These are phyloP conservation scores for Salix brachista DNA, from an alignment of 345 rosid species.

Conservation along the genomic window DNA sequence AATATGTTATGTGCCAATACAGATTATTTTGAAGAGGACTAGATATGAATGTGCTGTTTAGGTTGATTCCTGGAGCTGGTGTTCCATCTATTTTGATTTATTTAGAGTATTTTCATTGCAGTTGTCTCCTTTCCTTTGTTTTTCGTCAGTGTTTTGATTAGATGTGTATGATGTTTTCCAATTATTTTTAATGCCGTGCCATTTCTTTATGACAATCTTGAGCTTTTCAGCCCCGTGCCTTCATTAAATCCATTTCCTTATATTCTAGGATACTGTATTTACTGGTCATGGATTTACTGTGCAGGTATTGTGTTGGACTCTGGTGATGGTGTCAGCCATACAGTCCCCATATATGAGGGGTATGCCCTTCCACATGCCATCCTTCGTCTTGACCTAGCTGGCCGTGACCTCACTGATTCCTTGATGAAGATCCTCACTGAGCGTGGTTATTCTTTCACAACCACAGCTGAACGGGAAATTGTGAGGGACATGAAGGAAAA, in stretches of 20 bases:
- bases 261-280: background rate
- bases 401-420: slow-evolving; percentile 83
- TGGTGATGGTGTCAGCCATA: slow-evolving; percentile 93
- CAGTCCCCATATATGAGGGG: slow-evolving; percentile 86
- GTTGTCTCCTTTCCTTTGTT: background rate
- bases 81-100: background rate
- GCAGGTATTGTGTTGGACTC: slow-evolving; percentile 91
- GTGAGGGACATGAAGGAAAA: slow-evolving; percentile 97
- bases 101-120: background rate
- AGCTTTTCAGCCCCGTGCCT: background rate
- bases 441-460: slow-evolving; percentile 95
- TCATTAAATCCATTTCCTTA: background rate
- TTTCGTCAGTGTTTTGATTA: background rate
- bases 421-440: slow-evolving; percentile 89
- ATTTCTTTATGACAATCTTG: background rate
- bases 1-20: background rate
- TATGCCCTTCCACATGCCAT: slow-evolving; percentile 88
- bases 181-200: background rate
- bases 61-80: background rate
- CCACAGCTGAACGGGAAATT: slow-evolving; percentile 94
- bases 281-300: background rate
- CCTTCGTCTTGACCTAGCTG: slow-evolving; percentile 88
- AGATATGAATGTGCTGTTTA: background rate
- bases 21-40: background rate
- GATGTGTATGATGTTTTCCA: background rate